phyloP scores from a whole-genome alignment of 371 early-diverging fungal species.

The Nosema granulosis region DNA sequence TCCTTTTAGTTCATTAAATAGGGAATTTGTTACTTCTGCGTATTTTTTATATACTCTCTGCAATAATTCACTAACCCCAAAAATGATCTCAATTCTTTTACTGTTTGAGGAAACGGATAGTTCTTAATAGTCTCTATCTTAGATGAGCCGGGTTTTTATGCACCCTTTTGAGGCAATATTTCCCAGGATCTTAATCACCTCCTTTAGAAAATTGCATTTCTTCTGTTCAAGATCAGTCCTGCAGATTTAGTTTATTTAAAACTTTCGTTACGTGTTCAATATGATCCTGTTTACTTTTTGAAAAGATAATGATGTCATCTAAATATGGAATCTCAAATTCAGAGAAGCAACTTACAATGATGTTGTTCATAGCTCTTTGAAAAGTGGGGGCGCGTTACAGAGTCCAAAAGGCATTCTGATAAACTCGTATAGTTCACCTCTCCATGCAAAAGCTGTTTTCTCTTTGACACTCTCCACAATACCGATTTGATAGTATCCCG shows the following conservation, averaged over 20 bases:
- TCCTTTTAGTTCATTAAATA: neutral
- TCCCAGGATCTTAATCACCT: conserved; percentile 47
- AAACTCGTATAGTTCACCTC: conserved; percentile 63
- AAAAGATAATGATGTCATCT: conserved; percentile 38
- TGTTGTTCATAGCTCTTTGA: conserved; percentile 51
- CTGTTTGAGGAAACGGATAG: neutral
- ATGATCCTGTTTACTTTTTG: conserved; percentile 19
- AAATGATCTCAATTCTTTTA: conserved; percentile 31
- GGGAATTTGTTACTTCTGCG: neutral
- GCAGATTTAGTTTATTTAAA: neutral
- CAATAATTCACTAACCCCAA: conserved; percentile 40
- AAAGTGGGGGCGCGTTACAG: conserved; percentile 45
- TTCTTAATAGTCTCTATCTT: conserved; percentile 23
- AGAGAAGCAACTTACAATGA: neutral
- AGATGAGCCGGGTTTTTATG: neutral
- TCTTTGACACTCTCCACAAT: conserved; percentile 39
- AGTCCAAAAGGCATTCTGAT: conserved; percentile 40
- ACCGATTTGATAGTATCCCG: conserved; percentile 67
- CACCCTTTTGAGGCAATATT: neutral
- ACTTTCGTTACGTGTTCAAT: neutral
- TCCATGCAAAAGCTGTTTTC: conserved; percentile 66
- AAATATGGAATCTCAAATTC: conserved; percentile 21
- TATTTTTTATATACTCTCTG: conserved; percentile 30
- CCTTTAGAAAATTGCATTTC: conserved; percentile 20
- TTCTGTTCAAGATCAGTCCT: conserved; percentile 1